Evolutionary conservation across 2,329 filamentous ascomycete genomes (phyloP).

Genomic region (Colletotrichum phormii): DNA sequence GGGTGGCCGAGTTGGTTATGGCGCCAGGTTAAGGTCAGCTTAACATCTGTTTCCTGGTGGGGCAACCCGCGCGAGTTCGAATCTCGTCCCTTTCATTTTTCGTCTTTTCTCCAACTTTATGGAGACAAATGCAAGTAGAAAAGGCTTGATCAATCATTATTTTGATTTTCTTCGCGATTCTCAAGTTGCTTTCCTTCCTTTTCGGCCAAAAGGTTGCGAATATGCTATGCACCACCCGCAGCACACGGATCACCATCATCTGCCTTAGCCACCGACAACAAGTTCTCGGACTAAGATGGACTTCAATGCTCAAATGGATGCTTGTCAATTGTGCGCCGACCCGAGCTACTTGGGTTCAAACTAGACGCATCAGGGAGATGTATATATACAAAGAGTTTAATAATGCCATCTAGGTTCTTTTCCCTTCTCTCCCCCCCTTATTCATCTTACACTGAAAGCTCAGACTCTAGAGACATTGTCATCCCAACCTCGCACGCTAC

Average conservation of each 20-base stretch:
- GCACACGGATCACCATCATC: too few species aligned
- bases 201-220: background rate
- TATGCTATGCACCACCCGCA: background rate
- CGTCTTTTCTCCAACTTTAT: background rate
- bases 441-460: constrained; percentile 17
- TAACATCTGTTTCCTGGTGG: constrained; percentile 38
- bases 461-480: background rate
- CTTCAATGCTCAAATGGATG: too few species aligned
- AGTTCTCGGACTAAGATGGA: too few species aligned
- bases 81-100: constrained; percentile 33
- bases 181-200: background rate
- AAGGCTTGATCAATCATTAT: background rate
- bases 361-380: background rate
- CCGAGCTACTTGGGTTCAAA: background rate
- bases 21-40: constrained; percentile 38
- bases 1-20: constrained; percentile 38
- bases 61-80: constrained; percentile 35
- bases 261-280: too few species aligned
- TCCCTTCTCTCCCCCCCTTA: background rate
- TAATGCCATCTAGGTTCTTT: background rate
- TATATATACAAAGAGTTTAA: background rate
- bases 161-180: background rate
- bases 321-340: background rate
- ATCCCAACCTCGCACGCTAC: too few species aligned
- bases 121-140: too few species aligned